phyloP scores from a whole-genome alignment of 345 rosid species.

The Turnera subulata region DNA sequence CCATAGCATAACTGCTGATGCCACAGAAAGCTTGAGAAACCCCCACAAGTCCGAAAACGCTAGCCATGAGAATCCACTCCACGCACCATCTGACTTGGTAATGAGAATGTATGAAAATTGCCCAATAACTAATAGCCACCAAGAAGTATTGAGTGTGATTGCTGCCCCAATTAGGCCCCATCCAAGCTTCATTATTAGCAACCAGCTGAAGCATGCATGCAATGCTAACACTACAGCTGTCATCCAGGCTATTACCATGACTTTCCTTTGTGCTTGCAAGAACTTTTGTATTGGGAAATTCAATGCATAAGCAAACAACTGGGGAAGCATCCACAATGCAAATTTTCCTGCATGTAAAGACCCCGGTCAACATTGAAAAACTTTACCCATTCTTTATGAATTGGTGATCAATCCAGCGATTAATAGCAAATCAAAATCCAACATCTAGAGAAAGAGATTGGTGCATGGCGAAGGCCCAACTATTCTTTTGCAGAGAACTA shows the following conservation, averaged over 20 bases:
- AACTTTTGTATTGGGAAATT: slow-evolving; percentile 91
- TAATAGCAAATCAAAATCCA: too few species aligned
- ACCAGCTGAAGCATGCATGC: slow-evolving; percentile 71
- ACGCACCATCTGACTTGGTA: slow-evolving; percentile 84
- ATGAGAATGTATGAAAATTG: slow-evolving; percentile 77
- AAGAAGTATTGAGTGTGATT: slow-evolving; percentile 66
- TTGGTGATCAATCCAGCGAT: too few species aligned
- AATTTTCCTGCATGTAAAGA: slow-evolving; percentile 53
- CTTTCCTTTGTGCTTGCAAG: slow-evolving; percentile 83
- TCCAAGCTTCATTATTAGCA: slow-evolving; percentile 64
- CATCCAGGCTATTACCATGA: slow-evolving; percentile 72
- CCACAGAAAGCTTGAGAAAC: slow-evolving; percentile 79
- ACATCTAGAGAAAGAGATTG: too few species aligned
- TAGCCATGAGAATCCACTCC: slow-evolving; percentile 85
- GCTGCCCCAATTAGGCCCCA: slow-evolving; percentile 91
- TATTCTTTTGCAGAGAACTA: too few species aligned
- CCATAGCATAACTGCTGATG: slow-evolving; percentile 95
- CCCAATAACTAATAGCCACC: slow-evolving; percentile 73
- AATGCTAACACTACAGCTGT: slow-evolving; percentile 57
- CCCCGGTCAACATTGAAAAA: too few species aligned
- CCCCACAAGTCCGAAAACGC: slow-evolving; percentile 76
- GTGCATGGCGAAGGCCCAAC: too few species aligned
- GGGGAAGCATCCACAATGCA: slow-evolving; percentile 90
- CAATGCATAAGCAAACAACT: slow-evolving; percentile 74
- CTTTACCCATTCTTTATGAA: too few species aligned